phyloP scores from a whole-genome alignment of 805 yeast species.

The Lachancea mirantina region DNA sequence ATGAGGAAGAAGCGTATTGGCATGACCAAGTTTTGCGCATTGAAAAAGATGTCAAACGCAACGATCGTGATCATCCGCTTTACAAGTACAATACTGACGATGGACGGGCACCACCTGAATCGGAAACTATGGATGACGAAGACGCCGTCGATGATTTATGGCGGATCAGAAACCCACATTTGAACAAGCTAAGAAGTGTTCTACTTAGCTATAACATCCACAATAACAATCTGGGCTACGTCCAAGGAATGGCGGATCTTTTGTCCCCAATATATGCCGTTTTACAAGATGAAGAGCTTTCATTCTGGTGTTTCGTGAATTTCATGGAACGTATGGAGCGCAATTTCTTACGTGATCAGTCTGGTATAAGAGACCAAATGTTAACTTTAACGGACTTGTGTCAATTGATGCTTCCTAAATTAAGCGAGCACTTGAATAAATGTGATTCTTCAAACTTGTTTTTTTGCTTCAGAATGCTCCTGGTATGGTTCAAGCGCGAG shows the following conservation, averaged over 20 bases:
- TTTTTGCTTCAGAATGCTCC: slow-evolving; percentile 88
- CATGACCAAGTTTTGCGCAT: slow-evolving; percentile 83
- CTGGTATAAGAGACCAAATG: slow-evolving; percentile 90
- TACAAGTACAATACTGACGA: slow-evolving; percentile 40
- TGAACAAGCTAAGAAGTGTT: slow-evolving; percentile 65
- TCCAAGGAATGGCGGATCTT: slow-evolving; percentile 96
- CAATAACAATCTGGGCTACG: slow-evolving; percentile 82
- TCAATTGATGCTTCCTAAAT: slow-evolving; percentile 82
- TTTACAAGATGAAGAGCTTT: slow-evolving; percentile 59
- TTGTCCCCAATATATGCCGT: slow-evolving; percentile 74
- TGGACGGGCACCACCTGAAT: slow-evolving; percentile 33
- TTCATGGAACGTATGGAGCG: slow-evolving; percentile 95
- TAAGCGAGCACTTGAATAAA: slow-evolving; percentile 74
- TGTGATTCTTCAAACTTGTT: slow-evolving; percentile 88
- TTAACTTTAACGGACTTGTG: slow-evolving; percentile 71
- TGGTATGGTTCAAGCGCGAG: slow-evolving; percentile 94
- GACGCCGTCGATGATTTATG: slow-evolving; percentile 43
- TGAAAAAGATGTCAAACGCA: slow-evolving; percentile 88
- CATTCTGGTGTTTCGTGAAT: slow-evolving; percentile 83
- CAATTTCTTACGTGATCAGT: slow-evolving; percentile 83
- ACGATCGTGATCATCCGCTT: slow-evolving; percentile 70
- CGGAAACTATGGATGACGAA: slow-evolving; percentile 28
- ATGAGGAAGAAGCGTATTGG: slow-evolving; percentile 62
- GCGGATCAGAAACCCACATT: slow-evolving; percentile 67
- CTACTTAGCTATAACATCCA: slow-evolving; percentile 79